Evolutionary conservation across 495 filamentous ascomycete species (phyloP), one percentile per base, ranked within the genome.

Genomic region (Penicillium samsonianum): DNA sequence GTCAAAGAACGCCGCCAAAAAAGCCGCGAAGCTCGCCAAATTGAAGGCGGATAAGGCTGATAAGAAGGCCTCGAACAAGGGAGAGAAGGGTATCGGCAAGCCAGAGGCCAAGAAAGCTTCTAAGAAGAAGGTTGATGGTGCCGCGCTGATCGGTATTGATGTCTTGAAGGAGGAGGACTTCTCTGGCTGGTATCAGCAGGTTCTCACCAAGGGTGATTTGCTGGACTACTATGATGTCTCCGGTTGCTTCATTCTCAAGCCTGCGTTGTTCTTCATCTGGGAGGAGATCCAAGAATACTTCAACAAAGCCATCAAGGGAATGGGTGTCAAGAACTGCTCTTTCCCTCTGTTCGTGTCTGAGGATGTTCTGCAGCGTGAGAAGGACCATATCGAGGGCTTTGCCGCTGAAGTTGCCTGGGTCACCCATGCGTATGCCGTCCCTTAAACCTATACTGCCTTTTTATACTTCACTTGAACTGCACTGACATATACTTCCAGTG

Each of bases 331-430:
- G 74, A 94, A 98, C 78, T 91, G 90, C 72, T 93, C 89, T 65
- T 98, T 97, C 72, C 94, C 93, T 42, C 84, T 97, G 74, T 98
- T 98, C 72, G 84, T 98, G 55, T 92, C 90, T 3, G 80, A 89
- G 62, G 93, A 92, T 75, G 91, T 92, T 11, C 77, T 99, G 63
- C 84, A 97, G 77, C 84, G 88, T 63, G 95, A 98, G 78, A 97
- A 97, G 82, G 90, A 91, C 57, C 95, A 98, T 68, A 87, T 98
- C 54, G 92, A 98, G 73, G 95, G 95, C 25, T 98, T 98, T 72
- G 93, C 92, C 54, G 91, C 94, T 49, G 94, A 99, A 74, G 87
- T 99, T 59, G 95, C 95, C 50, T 98, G 94, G 94, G 95, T 99
- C 38, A 98, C 95, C 30, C 90, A 94, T 74, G 92, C 91, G 87